Base-by-base conservation (phyloP, 768 basidiomycete species). In the Mycena rosella region DNA sequence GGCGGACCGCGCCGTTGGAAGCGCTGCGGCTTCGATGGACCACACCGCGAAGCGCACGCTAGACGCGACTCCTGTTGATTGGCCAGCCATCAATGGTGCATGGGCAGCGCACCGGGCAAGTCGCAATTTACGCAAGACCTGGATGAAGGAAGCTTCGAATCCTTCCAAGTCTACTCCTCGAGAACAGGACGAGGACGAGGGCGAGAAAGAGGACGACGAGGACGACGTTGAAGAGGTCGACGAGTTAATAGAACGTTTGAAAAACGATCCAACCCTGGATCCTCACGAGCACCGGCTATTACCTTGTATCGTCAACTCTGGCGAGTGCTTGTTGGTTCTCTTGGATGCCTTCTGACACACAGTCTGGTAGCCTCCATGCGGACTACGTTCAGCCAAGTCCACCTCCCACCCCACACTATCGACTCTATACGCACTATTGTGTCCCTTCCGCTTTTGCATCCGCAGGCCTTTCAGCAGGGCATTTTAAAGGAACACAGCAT, bases 361-460 rank as follows among this genome's bases (percentile, higher is more conserved):
- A 53, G 63, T 60, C 56, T 52, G 53, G 8, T 64, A 94, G 93
- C 78, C 29, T 83, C 91, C 0, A 89, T 96, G 81, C 86, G 91
- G 15, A 96, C 96, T 10, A 89, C 93, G 0, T 98, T 97, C 78
- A 84, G 83, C 57, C 92, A 96, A 70, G 96, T 98, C 27, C 95
- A 96, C 77, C 85, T 98, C 47, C 96, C 96, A 13, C 78, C 88
- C 20, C 91, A 92, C 75, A 97, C 96, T 0, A 93, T 97, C 53
- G 96, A 98, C 78, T 92, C 95, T 26, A 90, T 98, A 47, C 88
- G 96, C 71, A 96, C 95, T 0, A 89, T 97, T 60, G 95, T 98
- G 13, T 96, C 95, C 2, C 79, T 98, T 26, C 96, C 96, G 0
- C 80, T 98, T 47, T 83, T 98, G 27, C 89, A 95, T 74, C 96